These are phyloP conservation scores for Glonium stellatum DNA, from an alignment of 495 filamentous ascomycete genomes.

Conservation along the genomic window DNA sequence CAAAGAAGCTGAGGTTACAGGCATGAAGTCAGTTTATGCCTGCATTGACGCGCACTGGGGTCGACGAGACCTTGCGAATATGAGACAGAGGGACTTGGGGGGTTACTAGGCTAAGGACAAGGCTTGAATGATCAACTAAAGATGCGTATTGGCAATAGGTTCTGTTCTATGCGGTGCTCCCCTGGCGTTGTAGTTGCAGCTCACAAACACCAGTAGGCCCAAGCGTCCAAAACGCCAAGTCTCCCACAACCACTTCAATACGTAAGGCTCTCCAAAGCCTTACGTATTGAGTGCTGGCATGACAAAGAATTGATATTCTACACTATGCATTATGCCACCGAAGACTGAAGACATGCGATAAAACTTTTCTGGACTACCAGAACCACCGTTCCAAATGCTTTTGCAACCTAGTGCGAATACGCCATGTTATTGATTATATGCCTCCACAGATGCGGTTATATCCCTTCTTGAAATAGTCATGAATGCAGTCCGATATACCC, in stretches of 20 bases:
- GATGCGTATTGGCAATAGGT: neutral
- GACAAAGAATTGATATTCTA: neutral
- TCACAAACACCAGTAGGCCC: slow-evolving; percentile 3
- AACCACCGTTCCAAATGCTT: neutral
- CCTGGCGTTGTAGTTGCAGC: slow-evolving; percentile 9
- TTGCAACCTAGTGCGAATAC: neutral
- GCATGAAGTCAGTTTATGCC: slow-evolving; percentile 28
- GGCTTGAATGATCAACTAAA: neutral
- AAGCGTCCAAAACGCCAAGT: neutral
- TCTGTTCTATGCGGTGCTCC: slow-evolving; percentile 4
- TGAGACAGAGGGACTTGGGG: neutral
- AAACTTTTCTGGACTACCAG: neutral
- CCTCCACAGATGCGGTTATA: neutral
- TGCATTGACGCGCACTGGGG: slow-evolving; percentile 1
- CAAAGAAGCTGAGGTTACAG: slow-evolving; percentile 27
- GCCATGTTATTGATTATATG: neutral
- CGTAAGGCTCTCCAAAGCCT: neutral
- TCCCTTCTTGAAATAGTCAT: neutral
- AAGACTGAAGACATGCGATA: neutral
- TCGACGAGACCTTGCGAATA: slow-evolving; percentile 1
- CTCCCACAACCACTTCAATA: neutral
- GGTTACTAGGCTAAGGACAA: neutral
- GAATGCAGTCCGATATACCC: slow-evolving; percentile 30
- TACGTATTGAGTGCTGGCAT: neutral
- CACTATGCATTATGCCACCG: neutral